These are phyloP conservation scores for Colletotrichum tamarilloi DNA, from an alignment of 2,329 filamentous ascomycete genomes.

Conservation along the genomic window DNA sequence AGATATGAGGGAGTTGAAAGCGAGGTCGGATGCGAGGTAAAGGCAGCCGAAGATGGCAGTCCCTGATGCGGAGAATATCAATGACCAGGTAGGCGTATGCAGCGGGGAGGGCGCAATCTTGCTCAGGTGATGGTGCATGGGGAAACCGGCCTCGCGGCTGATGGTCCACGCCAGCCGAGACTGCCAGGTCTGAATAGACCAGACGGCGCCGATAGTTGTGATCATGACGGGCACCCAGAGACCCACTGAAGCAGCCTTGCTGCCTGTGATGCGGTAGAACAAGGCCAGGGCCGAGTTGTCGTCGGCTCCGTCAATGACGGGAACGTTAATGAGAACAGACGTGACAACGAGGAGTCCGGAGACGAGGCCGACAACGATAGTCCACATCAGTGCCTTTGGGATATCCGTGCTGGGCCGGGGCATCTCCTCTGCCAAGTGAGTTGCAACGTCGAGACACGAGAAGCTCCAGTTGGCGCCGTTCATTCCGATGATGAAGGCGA, in stretches of 20 bases:
- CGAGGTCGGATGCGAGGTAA: background rate
- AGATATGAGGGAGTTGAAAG: background rate
- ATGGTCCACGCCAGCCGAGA: background rate
- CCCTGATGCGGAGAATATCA: background rate
- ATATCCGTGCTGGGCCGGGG: background rate
- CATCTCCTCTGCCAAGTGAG: constrained; percentile 2
- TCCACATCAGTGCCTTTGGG: background rate
- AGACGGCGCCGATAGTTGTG: background rate
- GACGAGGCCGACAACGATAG: background rate
- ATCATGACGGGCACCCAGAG: background rate
- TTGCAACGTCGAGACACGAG: constrained; percentile 43
- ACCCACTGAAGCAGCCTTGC: background rate
- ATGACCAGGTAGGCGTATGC: background rate
- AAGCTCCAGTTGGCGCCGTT: constrained; percentile 45
- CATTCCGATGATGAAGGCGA: constrained; percentile 44
- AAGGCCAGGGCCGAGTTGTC: background rate
- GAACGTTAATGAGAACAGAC: background rate
- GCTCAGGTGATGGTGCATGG: background rate
- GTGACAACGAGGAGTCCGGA: background rate
- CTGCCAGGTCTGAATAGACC: background rate
- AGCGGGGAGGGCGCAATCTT: background rate
- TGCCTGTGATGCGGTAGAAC: background rate
- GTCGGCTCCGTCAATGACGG: background rate
- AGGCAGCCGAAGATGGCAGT: background rate
- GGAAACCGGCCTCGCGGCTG: background rate